phyloP scores from a whole-genome alignment of 306 rosid genomes.

The Vigna radiata region DNA sequence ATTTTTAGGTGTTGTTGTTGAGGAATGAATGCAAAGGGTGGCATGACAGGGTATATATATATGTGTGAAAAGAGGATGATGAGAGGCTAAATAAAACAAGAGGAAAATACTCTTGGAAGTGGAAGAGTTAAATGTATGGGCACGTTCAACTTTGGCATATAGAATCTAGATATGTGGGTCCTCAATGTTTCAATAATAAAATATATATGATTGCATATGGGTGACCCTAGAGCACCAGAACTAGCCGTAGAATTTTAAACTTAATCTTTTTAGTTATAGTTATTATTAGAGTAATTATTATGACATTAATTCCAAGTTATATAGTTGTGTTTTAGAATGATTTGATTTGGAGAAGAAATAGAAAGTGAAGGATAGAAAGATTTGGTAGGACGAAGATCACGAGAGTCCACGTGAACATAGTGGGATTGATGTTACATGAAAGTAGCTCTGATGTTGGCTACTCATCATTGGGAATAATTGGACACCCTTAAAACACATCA shows the following conservation, averaged over 20 bases:
- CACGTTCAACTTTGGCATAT: constrained; percentile 62
- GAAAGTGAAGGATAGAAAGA: constrained; percentile 22
- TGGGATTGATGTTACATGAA: constrained; percentile 52
- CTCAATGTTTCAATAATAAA: constrained; percentile 42
- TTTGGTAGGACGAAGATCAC: constrained; percentile 57
- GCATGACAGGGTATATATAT: constrained; percentile 48
- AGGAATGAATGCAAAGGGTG: constrained; percentile 36
- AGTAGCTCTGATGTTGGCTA: constrained; percentile 37
- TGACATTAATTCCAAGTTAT: too few relatives aligned
- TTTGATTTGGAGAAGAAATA: not conserved
- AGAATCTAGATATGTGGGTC: constrained; percentile 90
- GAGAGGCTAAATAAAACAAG: constrained; percentile 65
- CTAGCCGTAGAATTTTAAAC: constrained; percentile 41
- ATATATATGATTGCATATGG: constrained; percentile 52
- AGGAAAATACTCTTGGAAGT: constrained; percentile 56
- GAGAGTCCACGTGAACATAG: constrained; percentile 92
- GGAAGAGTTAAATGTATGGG: constrained; percentile 47
- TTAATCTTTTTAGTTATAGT: too few relatives aligned
- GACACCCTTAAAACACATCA: constrained; percentile 33
- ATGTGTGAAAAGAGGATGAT: constrained; percentile 44
- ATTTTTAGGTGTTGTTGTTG: constrained; percentile 28
- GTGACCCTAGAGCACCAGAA: constrained; percentile 64
- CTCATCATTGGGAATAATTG: constrained; percentile 56
- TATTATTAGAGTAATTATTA: too few relatives aligned
- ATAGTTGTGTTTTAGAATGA: too few relatives aligned